Conservation (phyloP, 371 early-diverging fungal genomes). For the Mortierella sp. region DNA sequence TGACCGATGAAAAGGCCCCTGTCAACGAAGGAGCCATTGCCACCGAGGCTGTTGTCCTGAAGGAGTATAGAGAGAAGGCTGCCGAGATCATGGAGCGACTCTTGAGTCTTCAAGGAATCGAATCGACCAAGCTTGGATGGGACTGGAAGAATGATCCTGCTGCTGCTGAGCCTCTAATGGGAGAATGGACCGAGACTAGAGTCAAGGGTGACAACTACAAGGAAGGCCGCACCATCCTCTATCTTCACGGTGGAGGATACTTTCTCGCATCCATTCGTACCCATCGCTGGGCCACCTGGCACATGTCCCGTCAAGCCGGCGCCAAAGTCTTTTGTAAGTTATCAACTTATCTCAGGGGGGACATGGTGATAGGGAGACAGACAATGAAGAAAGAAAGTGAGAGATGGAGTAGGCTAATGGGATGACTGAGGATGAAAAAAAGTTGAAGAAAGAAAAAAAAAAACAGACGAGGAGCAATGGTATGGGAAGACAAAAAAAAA, state of each 20-base stretch:
- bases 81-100: conserved; percentile 29
- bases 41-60: conserved; percentile 12
- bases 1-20: conserved; percentile 31
- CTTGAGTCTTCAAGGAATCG: conserved; percentile 26
- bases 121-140: conserved; percentile 41
- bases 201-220: conserved; percentile 30
- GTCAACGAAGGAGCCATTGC: conserved; percentile 26
- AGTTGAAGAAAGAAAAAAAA: too few relatives aligned
- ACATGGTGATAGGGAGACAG: neutral
- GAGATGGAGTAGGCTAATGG: too few relatives aligned
- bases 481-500: too few relatives aligned
- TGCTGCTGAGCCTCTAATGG: conserved; percentile 25
- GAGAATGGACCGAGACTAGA: conserved; percentile 43
- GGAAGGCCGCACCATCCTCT: conserved; percentile 36
- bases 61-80: conserved; percentile 35
- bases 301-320: conserved; percentile 35
- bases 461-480: too few relatives aligned
- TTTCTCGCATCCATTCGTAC: conserved; percentile 35
- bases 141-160: conserved; percentile 51
- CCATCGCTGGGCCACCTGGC: conserved; percentile 43
- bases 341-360: neutral
- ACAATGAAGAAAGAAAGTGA: too few relatives aligned
- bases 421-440: too few relatives aligned
- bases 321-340: conserved; percentile 37
- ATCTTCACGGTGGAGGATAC: conserved; percentile 53